Evolutionary conservation across 192 early-diverging fungal species (phyloP).

Genomic region (Coemansia sp.): DNA sequence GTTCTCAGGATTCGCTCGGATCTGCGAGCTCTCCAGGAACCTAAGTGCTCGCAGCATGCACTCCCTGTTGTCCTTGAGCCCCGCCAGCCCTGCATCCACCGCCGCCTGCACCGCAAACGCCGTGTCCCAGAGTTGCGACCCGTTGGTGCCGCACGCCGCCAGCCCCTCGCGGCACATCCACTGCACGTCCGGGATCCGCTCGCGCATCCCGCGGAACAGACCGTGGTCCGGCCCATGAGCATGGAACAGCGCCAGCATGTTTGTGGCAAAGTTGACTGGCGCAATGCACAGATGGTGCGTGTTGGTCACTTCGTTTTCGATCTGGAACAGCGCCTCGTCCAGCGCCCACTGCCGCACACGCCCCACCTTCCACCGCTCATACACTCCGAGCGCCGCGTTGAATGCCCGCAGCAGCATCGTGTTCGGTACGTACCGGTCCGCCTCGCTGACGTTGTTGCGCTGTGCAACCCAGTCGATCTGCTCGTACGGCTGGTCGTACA

Average conservation of each 20-base stretch:
- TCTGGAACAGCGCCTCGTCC: slow-evolving; percentile 73
- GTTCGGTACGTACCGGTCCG: slow-evolving; percentile 85
- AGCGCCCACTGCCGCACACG: slow-evolving; percentile 69
- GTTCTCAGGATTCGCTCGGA: slow-evolving; percentile 70
- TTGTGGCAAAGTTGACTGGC: slow-evolving; percentile 92
- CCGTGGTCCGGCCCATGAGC: slow-evolving; percentile 83
- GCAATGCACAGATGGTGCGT: slow-evolving; percentile 88
- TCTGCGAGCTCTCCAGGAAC: slow-evolving; percentile 87
- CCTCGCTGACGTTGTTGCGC: slow-evolving; percentile 77
- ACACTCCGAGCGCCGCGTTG: slow-evolving; percentile 69
- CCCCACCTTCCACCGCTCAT: slow-evolving; percentile 67
- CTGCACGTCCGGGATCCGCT: slow-evolving; percentile 79
- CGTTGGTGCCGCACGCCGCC: slow-evolving; percentile 96
- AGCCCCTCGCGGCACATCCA: slow-evolving; percentile 91
- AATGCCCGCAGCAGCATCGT: slow-evolving; percentile 71
- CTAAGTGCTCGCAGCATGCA: slow-evolving; percentile 67
- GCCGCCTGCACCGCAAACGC: slow-evolving; percentile 84
- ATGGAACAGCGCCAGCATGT: slow-evolving; percentile 85
- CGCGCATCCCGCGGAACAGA: slow-evolving; percentile 72
- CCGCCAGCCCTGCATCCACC: slow-evolving; percentile 74
- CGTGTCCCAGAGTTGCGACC: slow-evolving; percentile 96
- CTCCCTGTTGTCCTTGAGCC: slow-evolving; percentile 67
- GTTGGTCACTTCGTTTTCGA: slow-evolving; percentile 87
- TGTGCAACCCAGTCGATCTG: slow-evolving; percentile 78
- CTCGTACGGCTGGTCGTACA: slow-evolving; percentile 87